Base-by-base conservation (phyloP, 1,139 yeast species). In the Candida mesenterica region DNA sequence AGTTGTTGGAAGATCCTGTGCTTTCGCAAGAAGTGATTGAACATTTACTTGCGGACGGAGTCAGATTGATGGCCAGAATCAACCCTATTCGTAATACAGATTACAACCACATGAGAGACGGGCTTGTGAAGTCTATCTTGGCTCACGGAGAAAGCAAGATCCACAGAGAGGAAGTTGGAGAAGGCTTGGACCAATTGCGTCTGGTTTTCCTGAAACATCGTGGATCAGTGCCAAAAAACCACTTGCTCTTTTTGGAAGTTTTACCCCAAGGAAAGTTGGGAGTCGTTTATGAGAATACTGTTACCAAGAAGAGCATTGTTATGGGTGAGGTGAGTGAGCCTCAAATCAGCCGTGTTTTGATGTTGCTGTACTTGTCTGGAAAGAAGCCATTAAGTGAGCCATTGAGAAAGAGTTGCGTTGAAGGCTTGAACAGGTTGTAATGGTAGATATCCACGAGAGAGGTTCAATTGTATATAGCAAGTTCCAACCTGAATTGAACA, bases 31-130 rank as follows among this genome's bases (percentile, higher is more conserved):
- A 72, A 4, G 53, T 86, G 15, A 58, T 87, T 16, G 68, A 74
- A 15, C 66, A 71, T 36, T 61, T 89, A 30, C 57, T 88, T 30
- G 77, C 75, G 31, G 61, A 73, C n/a, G 77, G 80, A 8, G 74
- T 85, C 15, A 72, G 78, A 40, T 70, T 88, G 48, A 67, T 80
- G 32, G 80, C 88, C 24, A 70, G 95, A 44, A 81, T 92, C 44
- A 81, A 84, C 14, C 97, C 98, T 0, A 81, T 84, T 8, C 75
- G 95, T 53, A 87, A 85, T 56, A 90, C 97, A 1, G 97, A 90
- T 58, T 87, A 84, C 59, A 79, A 79, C 44, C 97, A 92, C 57
- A 62, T 92, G 55, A 77, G 85, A 48, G 97, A 92, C 53, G 97
- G 97, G 0, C 76, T 92, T 45, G 77, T 88, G 38, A 83, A 92